Evolutionary conservation across 2,329 filamentous ascomycete genomes (phyloP).

Genomic region (Cylindrodendrum hubeiense): DNA sequence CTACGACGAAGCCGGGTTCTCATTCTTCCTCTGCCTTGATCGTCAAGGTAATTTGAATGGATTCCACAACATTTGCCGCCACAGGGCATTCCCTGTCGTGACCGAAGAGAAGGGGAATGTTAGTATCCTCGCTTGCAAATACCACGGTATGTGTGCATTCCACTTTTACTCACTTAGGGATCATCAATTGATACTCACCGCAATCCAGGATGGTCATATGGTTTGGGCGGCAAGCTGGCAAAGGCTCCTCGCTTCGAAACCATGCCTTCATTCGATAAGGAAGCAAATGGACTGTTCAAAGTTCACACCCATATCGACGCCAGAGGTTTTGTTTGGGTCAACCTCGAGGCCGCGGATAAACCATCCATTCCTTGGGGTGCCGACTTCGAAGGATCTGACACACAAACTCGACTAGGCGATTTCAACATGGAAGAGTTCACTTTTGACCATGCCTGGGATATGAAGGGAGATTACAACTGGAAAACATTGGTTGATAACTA

Average conservation of each 20-base stretch:
- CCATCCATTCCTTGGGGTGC: conserved; percentile 62
- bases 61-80: conserved; percentile 74
- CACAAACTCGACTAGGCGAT: conserved; percentile 55
- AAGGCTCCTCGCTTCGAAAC: conserved; percentile 72
- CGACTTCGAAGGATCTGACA: conserved; percentile 61
- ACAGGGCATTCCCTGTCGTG: conserved; percentile 70
- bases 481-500: conserved; percentile 73
- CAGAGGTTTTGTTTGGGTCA: conserved; percentile 70
- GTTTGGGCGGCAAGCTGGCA: conserved; percentile 66
- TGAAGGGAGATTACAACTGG: conserved; percentile 70
- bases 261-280: conserved; percentile 66
- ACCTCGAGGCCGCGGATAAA: conserved; percentile 60
- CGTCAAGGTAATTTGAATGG: conserved; percentile 65
- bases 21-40: conserved; percentile 64
- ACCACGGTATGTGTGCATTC: conserved; percentile 56
- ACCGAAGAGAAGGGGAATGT: conserved; percentile 61
- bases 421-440: conserved; percentile 64
- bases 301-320: conserved; percentile 65
- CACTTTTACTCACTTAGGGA: background rate
- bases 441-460: conserved; percentile 68
- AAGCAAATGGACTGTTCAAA: conserved; percentile 65
- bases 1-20: conserved; percentile 65
- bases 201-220: conserved; percentile 67
- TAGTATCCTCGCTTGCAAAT: conserved; percentile 68
- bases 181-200: background rate